Evolutionary conservation across 1,139 yeast species (phyloP), one percentile per base, ranked within the genome.

Genomic region (Candida anutae): DNA sequence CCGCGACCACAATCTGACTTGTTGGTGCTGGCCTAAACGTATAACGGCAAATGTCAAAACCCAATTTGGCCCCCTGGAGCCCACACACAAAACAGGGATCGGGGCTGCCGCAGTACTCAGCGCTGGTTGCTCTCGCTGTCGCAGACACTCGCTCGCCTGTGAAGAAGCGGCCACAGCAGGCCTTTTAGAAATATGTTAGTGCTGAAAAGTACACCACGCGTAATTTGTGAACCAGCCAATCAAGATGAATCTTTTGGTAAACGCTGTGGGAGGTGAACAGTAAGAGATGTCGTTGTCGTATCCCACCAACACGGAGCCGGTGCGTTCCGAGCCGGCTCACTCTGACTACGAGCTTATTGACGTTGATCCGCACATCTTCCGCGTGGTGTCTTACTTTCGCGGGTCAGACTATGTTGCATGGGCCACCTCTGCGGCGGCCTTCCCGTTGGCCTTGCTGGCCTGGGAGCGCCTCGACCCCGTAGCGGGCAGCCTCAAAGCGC

Each of bases 331-430:
- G 16, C 64, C 69, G 22, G 58, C 65, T 21, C 52, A 53, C 35
- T 50, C 68, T 13, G 71, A 65, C 44, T 64, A 63, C 40, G 73
- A 66, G 45, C 50, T 65, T 34, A 84, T 84, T 47, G 95, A 84
- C 50, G 69, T 73, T 32, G 95, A 84, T 52, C 95, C 95, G 23
- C 76, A 77, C 40, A 80, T 83, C 55, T 47, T 54, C 31, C 67
- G 84, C 39, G 94, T 84, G 19, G 74, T 84, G 15, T 62, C 76
- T 26, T 84, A 78, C 58, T 74, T 83, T 55, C 69, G 95, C 50
- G 53, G 70, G 13, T 63, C 78, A 8, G 95, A 84, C 55, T 74
- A 72, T 46, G 69, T 63, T 11, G 54, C 62, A 23, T 75, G 85
- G 79, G 85, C 74, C 3, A 67, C 69, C n/a, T 63, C 84, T 4